Percentiles rank a stretch among this genome's conserved stretches.
Evolutionary conservation across 768 basidiomycete genomes (phyloP).

Genomic region (Saitozyma podzolica): DNA sequence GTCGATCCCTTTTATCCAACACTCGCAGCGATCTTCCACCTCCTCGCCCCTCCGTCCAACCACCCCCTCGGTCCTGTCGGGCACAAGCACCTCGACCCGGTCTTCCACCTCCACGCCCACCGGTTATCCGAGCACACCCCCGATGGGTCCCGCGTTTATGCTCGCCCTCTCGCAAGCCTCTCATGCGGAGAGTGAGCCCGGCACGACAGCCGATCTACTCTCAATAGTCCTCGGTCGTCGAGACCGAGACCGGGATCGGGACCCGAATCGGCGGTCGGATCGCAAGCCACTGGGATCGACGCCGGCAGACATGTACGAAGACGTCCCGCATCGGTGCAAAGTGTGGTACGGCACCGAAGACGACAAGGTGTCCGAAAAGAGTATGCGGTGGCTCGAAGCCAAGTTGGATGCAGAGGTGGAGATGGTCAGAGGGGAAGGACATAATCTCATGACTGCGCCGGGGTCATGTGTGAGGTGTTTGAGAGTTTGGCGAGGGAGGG

Average conservation of each 20-base stretch:
- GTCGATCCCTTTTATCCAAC: not conserved
- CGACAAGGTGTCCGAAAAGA: constrained; percentile 87
- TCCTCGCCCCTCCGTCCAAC: not conserved
- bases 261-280: no score
- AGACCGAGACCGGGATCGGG: constrained; percentile 56
- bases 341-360: constrained; percentile 94
- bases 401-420: constrained; percentile 74
- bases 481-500: constrained; percentile 39
- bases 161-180: constrained; percentile 90
- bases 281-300: constrained; percentile 34
- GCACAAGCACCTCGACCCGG: no score
- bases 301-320: constrained; percentile 85
- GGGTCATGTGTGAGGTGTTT: constrained; percentile 51
- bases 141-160: constrained; percentile 57
- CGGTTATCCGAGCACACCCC: not conserved
- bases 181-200: constrained; percentile 88
- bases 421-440: constrained; percentile 84
- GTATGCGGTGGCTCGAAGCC: constrained; percentile 78
- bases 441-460: constrained; percentile 86
- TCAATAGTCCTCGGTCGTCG: constrained; percentile 77
- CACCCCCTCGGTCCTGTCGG: no score
- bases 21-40: not conserved
- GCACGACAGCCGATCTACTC: constrained; percentile 84
- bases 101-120: no score
- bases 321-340: constrained; percentile 71